Percentiles rank a stretch among this genome's conserved stretches.
phyloP scores from a whole-genome alignment of 306 rosid genomes.

The Dicorynia guianensis region DNA sequence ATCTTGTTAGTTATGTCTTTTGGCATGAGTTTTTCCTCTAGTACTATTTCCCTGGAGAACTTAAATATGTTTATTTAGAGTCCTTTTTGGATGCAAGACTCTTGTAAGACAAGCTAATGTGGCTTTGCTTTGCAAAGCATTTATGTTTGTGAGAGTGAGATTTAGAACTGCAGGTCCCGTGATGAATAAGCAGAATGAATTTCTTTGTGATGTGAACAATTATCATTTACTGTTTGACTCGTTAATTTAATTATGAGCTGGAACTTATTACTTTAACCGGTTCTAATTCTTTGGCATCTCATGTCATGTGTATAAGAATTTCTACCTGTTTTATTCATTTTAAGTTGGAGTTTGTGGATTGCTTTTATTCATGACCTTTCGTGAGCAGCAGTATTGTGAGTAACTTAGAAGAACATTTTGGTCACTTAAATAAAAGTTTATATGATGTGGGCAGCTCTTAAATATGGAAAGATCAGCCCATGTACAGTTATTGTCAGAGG shows the following conservation, averaged over 20 bases:
- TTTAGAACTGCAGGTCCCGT: neutral
- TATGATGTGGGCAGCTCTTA: neutral
- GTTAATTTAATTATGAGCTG: neutral
- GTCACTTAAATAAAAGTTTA: neutral
- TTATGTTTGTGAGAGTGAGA: neutral
- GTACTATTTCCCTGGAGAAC: conserved; percentile 31
- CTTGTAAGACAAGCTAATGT: neutral
- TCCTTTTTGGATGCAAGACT: conserved; percentile 7
- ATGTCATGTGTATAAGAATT: neutral
- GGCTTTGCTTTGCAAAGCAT: conserved; percentile 4
- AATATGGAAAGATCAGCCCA: neutral
- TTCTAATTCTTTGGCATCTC: neutral
- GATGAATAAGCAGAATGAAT: neutral
- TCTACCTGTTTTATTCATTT: neutral
- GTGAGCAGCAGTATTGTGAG: neutral
- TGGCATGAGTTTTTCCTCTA: conserved; percentile 32
- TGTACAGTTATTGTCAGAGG: too few species aligned
- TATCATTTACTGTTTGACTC: neutral
- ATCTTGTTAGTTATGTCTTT: conserved; percentile 26
- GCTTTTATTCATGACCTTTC: neutral
- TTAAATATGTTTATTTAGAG: neutral
- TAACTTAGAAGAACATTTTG: neutral
- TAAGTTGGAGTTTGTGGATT: neutral
- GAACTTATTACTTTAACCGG: neutral
- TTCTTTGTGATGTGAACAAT: neutral